Evolutionary conservation across 192 early-diverging fungal species (phyloP).

Genomic region (Dimargaris xerosporica): DNA sequence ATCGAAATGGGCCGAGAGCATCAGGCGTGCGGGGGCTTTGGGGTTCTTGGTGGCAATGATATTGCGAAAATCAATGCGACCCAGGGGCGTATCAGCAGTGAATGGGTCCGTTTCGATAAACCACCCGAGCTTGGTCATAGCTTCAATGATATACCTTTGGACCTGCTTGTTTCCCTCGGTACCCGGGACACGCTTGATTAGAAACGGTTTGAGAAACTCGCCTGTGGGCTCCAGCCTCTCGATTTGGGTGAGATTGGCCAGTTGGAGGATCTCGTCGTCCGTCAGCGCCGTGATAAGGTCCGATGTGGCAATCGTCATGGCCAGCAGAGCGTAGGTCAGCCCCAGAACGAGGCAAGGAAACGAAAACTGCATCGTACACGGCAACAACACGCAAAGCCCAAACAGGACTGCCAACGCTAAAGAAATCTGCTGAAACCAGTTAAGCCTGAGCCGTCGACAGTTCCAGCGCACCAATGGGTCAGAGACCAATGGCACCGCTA

Average conservation of each 20-base stretch:
- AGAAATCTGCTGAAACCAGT: too few species aligned
- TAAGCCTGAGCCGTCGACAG: too few species aligned
- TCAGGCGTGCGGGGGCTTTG: conserved; percentile 45
- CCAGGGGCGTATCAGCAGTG: conserved; percentile 56
- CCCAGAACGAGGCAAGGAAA: too few species aligned
- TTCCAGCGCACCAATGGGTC: too few species aligned
- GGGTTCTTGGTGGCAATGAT: conserved; percentile 83
- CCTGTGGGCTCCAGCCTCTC: conserved; percentile 25
- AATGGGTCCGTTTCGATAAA: conserved; percentile 70
- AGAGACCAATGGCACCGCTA: too few species aligned
- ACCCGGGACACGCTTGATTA: conserved; percentile 68
- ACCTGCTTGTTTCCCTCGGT: conserved; percentile 52
- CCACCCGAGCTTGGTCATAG: conserved; percentile 55
- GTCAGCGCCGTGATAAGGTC: conserved; percentile 2
- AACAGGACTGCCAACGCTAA: too few species aligned
- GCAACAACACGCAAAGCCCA: too few species aligned
- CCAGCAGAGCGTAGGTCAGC: too few species aligned
- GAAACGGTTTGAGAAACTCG: conserved; percentile 46
- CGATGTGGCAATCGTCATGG: background rate
- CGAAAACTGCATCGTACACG: too few species aligned
- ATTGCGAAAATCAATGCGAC: conserved; percentile 62
- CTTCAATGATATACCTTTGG: conserved; percentile 49
- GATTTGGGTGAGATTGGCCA: conserved; percentile 14
- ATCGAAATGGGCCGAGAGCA: conserved; percentile 88
- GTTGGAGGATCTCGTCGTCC: background rate